A percentile compares a stretch with the other conserved stretches of the same genome.
Conservation (phyloP, 2,329 filamentous ascomycete genomes). For the Lachnellula cervina region DNA sequence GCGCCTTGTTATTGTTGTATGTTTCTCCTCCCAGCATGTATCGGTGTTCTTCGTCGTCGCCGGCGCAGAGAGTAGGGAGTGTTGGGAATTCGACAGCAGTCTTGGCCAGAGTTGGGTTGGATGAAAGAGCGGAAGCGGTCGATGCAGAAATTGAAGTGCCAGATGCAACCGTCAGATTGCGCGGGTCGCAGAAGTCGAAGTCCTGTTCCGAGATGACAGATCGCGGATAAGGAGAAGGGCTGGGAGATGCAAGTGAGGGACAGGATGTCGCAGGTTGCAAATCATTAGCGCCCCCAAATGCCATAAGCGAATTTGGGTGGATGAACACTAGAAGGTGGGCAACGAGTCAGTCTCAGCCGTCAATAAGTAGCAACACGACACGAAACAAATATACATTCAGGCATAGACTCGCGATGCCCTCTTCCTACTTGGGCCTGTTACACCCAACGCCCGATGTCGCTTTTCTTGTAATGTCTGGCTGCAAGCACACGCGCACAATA, state of each 20-base stretch:
- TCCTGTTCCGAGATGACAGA: slow-evolving; percentile 63
- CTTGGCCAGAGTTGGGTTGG: slow-evolving; percentile 35
- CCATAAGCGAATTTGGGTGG: slow-evolving; percentile 60
- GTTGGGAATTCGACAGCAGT: slow-evolving; percentile 57
- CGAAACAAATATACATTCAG: not conserved
- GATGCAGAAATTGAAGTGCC: slow-evolving; percentile 30
- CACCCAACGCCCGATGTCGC: not conserved
- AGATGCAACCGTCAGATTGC: slow-evolving; percentile 72
- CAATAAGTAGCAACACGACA: no score
- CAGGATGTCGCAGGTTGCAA: slow-evolving; percentile 68
- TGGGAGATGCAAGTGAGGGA: slow-evolving; percentile 75
- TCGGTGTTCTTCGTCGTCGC: slow-evolving; percentile 57
- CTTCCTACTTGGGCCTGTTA: not conserved
- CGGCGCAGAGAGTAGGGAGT: slow-evolving; percentile 56
- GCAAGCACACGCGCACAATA: no score
- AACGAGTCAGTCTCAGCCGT: slow-evolving; percentile 10
- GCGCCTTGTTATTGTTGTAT: slow-evolving; percentile 45
- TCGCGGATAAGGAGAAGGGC: slow-evolving; percentile 72
- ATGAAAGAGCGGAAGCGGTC: slow-evolving; percentile 9
- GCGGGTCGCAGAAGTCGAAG: slow-evolving; percentile 85
- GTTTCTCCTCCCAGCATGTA: slow-evolving; percentile 44
- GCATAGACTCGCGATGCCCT: not conserved
- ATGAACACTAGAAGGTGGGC: slow-evolving; percentile 50
- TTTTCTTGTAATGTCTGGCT: no score
- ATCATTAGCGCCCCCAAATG: slow-evolving; percentile 58